These are phyloP conservation scores for Kodamaea kakaduensis DNA, from an alignment of 805 yeast genomes.

Conservation along the genomic window DNA sequence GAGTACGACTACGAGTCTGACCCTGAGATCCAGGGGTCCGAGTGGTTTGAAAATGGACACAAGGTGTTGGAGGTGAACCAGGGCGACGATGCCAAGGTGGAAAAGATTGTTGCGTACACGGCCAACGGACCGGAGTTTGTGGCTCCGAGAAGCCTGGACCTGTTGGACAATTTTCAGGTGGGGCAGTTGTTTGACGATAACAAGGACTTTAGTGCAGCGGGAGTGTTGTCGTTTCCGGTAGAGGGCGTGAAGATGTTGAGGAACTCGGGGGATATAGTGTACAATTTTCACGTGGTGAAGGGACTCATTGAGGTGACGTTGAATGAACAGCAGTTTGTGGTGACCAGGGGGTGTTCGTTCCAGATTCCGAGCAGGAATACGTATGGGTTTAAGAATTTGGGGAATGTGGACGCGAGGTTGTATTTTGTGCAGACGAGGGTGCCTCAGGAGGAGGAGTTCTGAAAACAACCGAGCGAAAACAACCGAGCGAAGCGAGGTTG, in stretches of 20 bases:
- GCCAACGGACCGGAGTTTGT: conserved; percentile 48
- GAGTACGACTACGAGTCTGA: conserved; percentile 33
- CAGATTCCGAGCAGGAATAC: conserved; percentile 76
- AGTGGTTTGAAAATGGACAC: conserved; percentile 46
- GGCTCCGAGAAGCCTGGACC: conserved; percentile 14
- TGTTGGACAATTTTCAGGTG: conserved; percentile 52
- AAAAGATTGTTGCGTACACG: conserved; percentile 60
- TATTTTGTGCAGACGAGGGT: conserved; percentile 71
- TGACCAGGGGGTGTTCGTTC: conserved; percentile 70
- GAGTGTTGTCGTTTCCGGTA: conserved; percentile 62
- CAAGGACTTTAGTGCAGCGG: conserved; percentile 65
- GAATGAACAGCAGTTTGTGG: conserved; percentile 54
- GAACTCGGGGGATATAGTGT: conserved; percentile 61
- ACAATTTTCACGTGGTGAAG: conserved; percentile 68
- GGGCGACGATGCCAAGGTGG: conserved; percentile 41
- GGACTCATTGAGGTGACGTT: conserved; percentile 70
- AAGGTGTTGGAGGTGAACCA: conserved; percentile 44
- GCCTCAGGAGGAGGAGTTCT: conserved; percentile 11
- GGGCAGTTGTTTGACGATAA: conserved; percentile 63
- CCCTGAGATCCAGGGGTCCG: conserved; percentile 44
- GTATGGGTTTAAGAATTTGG: conserved; percentile 64
- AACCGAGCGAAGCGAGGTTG: no score
- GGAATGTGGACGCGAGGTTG: conserved; percentile 53
- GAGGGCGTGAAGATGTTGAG: conserved; percentile 58
- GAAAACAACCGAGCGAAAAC: neutral